Percentiles rank a stretch among this genome's conserved stretches.
phyloP scores from a whole-genome alignment of 2,329 filamentous ascomycete species.

The Pestalotiopsis sp. region DNA sequence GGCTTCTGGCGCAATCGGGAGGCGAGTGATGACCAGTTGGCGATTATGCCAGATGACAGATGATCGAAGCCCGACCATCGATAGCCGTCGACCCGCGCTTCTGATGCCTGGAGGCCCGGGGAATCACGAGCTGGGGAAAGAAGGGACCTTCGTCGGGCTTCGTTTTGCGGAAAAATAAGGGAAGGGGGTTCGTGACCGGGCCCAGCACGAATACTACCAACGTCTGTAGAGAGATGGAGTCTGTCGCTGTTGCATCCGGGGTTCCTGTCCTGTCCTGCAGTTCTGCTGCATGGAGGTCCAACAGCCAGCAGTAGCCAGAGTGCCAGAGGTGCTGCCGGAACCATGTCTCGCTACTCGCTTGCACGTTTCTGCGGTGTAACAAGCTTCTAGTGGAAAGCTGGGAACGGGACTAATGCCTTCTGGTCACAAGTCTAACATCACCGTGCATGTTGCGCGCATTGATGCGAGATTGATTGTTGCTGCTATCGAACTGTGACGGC shows the following conservation, averaged over 20 bases:
- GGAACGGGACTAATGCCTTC: not conserved
- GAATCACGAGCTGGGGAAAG: not conserved
- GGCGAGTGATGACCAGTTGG: not conserved
- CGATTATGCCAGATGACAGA: not conserved
- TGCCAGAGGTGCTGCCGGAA: not conserved
- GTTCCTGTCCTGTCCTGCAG: not conserved
- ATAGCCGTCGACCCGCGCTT: not conserved
- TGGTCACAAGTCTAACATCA: slow-evolving; percentile 3
- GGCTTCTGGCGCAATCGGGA: not conserved
- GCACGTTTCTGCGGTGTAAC: slow-evolving; percentile 11
- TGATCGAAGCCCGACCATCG: slow-evolving; percentile 1
- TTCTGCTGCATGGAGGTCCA: slow-evolving; percentile 5
- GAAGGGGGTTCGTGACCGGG: not conserved
- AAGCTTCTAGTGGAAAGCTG: slow-evolving; percentile 1
- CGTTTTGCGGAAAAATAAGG: not conserved
- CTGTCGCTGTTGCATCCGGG: not conserved
- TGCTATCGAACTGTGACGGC: not conserved
- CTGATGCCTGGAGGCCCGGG: not conserved
- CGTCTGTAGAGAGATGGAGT: not conserved
- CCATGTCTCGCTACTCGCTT: not conserved
- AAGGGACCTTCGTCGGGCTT: not conserved
- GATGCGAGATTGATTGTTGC: not conserved
- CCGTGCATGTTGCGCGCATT: slow-evolving; percentile 5
- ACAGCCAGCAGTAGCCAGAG: not conserved
- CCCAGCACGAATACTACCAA: not conserved